Percentiles rank a stretch among this genome's conserved stretches.
phyloP scores from a whole-genome alignment of 306 rosid species.

The Cajanus cajan region DNA sequence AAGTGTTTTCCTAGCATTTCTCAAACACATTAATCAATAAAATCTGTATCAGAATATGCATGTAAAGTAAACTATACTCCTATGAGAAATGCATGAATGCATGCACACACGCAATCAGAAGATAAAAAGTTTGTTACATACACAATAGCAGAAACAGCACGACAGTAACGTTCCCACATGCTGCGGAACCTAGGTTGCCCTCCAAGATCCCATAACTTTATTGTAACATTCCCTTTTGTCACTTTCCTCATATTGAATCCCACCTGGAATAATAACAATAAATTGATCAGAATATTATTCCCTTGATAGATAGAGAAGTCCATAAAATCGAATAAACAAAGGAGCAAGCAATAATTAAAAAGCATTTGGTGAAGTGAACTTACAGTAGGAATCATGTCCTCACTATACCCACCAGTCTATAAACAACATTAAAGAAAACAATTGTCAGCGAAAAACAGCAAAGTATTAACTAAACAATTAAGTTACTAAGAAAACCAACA shows the following conservation, averaged over 20 bases:
- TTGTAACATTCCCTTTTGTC: slow-evolving; percentile 90
- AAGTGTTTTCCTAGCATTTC: too few species aligned
- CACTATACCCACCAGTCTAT: slow-evolving; percentile 93
- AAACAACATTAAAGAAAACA: slow-evolving; percentile 14
- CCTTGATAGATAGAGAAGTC: slow-evolving; percentile 6
- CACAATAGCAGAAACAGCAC: slow-evolving; percentile 94
- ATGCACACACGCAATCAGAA: neutral
- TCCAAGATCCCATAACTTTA: slow-evolving; percentile 96
- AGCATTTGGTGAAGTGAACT: slow-evolving; percentile 36
- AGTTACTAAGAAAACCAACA: neutral
- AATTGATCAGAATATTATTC: slow-evolving; percentile 13
- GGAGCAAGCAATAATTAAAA: slow-evolving; percentile 5
- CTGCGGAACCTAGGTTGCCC: slow-evolving; percentile 97
- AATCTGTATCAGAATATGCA: neutral
- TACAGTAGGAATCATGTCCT: slow-evolving; percentile 96
- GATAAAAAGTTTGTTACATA: slow-evolving; percentile 41
- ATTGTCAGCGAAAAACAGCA: slow-evolving; percentile 19
- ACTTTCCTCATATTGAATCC: slow-evolving; percentile 95
- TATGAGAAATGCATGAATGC: neutral
- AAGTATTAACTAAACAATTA: slow-evolving; percentile 22
- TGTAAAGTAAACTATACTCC: neutral
- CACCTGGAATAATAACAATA: slow-evolving; percentile 53
- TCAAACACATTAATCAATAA: neutral
- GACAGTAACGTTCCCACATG: slow-evolving; percentile 97
- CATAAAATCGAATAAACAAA: neutral